Evolutionary conservation across 306 rosid species (phyloP), one percentile per base, ranked within the genome.

Genomic region (Prosopis cineraria): DNA sequence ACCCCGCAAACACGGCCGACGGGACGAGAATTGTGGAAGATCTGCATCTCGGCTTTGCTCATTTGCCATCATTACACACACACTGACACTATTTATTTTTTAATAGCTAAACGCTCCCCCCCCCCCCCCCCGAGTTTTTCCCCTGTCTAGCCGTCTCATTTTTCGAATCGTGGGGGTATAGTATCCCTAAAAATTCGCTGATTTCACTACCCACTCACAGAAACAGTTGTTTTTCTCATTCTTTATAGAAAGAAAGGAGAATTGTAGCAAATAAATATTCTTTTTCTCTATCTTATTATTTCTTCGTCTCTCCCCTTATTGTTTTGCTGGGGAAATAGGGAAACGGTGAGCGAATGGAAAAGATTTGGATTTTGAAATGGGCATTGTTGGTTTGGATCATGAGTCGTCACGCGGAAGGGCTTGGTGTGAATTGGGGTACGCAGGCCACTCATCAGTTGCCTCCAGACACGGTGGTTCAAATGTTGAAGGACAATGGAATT

Each of bases 381-480:
- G 55, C 79, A n/a, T 62, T 88, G 53, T 30, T 88, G 70, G 34
- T 83, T 41, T 85, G 84, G 82, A 8, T 88, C 29, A 29, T 79
- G 86, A 74, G 74, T 79, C 77, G 60, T 45, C 73, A 68, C 55
- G 92, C 87, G 14, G 91, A 89, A 68, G 97, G 98, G 48, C 85
- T 95, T 68, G 99, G 99, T 33, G 97, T 95, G 68, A 95, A 95
- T 67, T 95, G 99, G 99, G 99, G 99, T 19, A 95, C 98, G 3
- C 90, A 88, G 78, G 91, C 99, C 13, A 87, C 91, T 1, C 99
- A 91, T 63, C 73, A 84, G 77, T 77, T 95, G 50, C 96, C 97
- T 0, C 93, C 99, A 12, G 81, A 80, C 25, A 85, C 90, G 1
- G 90, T 95, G 85, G 98, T 91, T 34, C 88, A 93, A 88, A 76